Base-by-base conservation (phyloP, 768 basidiomycete species). In the Leccinum rimulosum region DNA sequence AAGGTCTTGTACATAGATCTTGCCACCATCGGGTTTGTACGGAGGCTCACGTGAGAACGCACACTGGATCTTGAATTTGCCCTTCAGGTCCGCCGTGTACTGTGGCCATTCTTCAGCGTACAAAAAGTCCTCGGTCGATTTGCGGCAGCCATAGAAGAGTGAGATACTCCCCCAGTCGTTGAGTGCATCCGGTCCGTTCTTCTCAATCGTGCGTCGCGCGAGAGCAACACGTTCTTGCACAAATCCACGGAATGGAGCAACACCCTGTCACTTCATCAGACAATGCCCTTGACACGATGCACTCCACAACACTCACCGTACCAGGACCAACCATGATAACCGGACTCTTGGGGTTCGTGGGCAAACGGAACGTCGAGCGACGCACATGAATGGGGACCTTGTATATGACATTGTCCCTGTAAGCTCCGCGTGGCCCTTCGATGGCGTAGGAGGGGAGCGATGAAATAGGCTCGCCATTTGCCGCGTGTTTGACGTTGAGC, bases 281-380 rank as follows among this genome's bases (percentile, higher is more conserved):
- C 60, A 52, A 55, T 10, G 14, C 45, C 2, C 11, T 47, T n/a
- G 8, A 33, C 8, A 25, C 27, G 3, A 56, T 28, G 19, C 14
- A 33, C 30, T 30, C 8, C 1, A 25, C 19, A 50, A 40, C 25
- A 84, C 92, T 77, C 72, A 96, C 95, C 58, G 95, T 99, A 55
- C 97, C 97, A 61, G 97, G 97, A 45, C 97, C 97, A 72, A 99
- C 85, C 97, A 99, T 98, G 75, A 99, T 93, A 53, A 99, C 89
- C 2, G 97, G 97, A 60, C 91, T 96, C 81, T 97, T 98, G 36
- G 97, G 97, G 72, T 94, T 95, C 17, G 97, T 98, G 9, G 97
- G 97, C 52, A 99, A 78, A 53, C 97, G 82, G 86, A 99, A 99
- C 3, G 96, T 98, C 15, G 94, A 96, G 51, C 97, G 85, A 56